Conservation (phyloP, 208 protist genomes). For the Leishmania guyanensis region DNA sequence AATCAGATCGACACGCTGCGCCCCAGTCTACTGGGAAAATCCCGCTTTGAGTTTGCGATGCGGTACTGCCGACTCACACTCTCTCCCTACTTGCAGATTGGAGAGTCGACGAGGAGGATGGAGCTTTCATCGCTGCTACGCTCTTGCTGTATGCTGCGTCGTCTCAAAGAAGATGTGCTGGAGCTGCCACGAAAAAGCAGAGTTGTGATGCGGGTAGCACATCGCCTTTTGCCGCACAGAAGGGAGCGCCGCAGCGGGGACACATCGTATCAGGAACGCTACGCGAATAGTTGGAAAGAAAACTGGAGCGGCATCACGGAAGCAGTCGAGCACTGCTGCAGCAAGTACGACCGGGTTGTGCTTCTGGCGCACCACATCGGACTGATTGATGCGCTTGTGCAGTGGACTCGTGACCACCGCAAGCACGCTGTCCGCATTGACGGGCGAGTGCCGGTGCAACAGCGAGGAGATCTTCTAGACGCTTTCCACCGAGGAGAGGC, state of each 20-base stretch:
- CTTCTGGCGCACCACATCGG: conserved; percentile 81
- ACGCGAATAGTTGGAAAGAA: conserved; percentile 54
- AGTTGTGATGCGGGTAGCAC: conserved; percentile 59
- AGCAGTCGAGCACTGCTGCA: conserved; percentile 56
- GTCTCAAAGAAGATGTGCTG: conserved; percentile 72
- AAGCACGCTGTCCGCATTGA: conserved; percentile 63
- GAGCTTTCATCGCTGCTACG: conserved; percentile 60
- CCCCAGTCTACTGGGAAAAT: conserved; percentile 55
- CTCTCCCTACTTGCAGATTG: conserved; percentile 57
- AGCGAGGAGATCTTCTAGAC: conserved; percentile 37
- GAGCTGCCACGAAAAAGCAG: conserved; percentile 76
- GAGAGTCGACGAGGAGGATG: conserved; percentile 38
- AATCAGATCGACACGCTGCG: conserved; percentile 73
- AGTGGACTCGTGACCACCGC: conserved; percentile 26
- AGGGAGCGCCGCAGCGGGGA: background rate
- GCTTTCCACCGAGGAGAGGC: conserved; percentile 46
- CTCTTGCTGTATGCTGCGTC: conserved; percentile 60
- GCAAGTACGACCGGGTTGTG: conserved; percentile 65
- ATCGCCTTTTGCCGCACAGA: background rate
- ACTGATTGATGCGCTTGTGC: conserved; percentile 50
- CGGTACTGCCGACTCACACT: conserved; percentile 63
- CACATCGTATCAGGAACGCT: conserved; percentile 58
- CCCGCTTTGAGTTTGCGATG: conserved; percentile 71
- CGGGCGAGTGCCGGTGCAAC: conserved; percentile 45
- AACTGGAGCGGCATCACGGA: conserved; percentile 66